Conservation (phyloP, 306 rosid genomes). For the Argentina anserina region DNA sequence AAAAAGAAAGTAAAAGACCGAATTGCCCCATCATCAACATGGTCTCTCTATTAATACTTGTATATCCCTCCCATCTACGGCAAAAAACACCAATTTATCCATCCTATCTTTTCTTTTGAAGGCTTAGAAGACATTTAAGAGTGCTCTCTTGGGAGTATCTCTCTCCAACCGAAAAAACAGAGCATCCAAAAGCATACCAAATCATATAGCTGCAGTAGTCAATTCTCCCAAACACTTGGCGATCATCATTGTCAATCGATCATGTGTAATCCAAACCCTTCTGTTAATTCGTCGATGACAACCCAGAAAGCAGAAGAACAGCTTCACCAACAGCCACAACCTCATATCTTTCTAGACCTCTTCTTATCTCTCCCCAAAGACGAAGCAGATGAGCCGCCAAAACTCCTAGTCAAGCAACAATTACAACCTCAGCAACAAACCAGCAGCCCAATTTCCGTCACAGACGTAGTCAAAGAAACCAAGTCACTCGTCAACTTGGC, state of each 20-base stretch:
- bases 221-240: neutral
- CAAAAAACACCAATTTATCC: conserved; percentile 16
- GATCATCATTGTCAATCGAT: conserved; percentile 1
- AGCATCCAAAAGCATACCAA: neutral
- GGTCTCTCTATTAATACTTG: conserved; percentile 25
- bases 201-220: neutral
- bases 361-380: conserved; percentile 12
- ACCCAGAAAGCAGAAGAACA: conserved; percentile 22
- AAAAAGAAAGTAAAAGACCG: neutral
- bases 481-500: conserved; percentile 54
- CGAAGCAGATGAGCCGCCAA: neutral
- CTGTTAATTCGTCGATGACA: neutral
- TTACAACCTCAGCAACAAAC: neutral
- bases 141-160: conserved; percentile 45
- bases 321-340: neutral
- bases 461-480: conserved; percentile 33
- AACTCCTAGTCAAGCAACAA: neutral
- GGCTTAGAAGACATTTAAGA: conserved; percentile 17
- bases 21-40: neutral
- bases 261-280: conserved; percentile 30
- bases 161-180: conserved; percentile 2
- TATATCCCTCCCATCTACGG: conserved; percentile 9
- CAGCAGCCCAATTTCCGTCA: neutral
- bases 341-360: conserved; percentile 19
- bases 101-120: conserved; percentile 17